A percentile compares a stretch with the other conserved stretches of the same genome.
Conservation (phyloP, 2,329 filamentous ascomycete species). For the Cadophora sp. region DNA sequence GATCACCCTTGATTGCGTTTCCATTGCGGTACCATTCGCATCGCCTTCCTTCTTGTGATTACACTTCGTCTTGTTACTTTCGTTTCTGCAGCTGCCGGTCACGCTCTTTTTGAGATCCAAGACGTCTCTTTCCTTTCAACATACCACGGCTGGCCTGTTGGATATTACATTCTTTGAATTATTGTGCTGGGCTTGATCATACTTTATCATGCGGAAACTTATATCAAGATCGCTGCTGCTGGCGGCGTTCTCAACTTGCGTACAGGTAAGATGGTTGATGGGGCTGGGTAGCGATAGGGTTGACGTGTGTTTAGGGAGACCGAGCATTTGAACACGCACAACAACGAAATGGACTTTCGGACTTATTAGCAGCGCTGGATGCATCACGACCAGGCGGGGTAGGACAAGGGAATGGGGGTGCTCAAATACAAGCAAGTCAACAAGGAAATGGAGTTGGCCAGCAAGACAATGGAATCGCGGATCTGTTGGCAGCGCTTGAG, state of each 20-base stretch:
- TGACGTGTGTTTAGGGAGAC: constrained; percentile 28
- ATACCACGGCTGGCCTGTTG: constrained; percentile 42
- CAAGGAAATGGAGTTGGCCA: background rate
- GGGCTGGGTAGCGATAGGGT: background rate
- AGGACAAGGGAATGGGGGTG: constrained; percentile 14
- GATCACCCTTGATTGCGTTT: constrained; percentile 36
- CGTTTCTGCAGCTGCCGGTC: constrained; percentile 41
- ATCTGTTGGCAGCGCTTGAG: constrained; percentile 36
- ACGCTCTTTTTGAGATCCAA: constrained; percentile 34
- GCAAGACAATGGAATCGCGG: constrained; percentile 29
- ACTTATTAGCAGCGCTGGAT: constrained; percentile 36
- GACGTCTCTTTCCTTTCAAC: constrained; percentile 34
- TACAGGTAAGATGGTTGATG: constrained; percentile 32
- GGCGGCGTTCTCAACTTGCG: constrained; percentile 29
- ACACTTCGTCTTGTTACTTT: constrained; percentile 31
- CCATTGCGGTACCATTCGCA: constrained; percentile 25
- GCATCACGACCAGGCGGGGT: constrained; percentile 22
- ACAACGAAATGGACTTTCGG: constrained; percentile 29
- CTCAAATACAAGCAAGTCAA: background rate
- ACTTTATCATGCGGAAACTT: constrained; percentile 37
- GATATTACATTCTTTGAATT: constrained; percentile 30
- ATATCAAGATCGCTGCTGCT: constrained; percentile 33
- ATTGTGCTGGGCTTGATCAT: constrained; percentile 16
- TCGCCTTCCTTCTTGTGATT: constrained; percentile 24
- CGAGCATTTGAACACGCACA: constrained; percentile 22